A percentile compares a stretch with the other conserved stretches of the same genome.
phyloP scores from a whole-genome alignment of 192 early-diverging fungal species.

The Gonapodya prolifera region DNA sequence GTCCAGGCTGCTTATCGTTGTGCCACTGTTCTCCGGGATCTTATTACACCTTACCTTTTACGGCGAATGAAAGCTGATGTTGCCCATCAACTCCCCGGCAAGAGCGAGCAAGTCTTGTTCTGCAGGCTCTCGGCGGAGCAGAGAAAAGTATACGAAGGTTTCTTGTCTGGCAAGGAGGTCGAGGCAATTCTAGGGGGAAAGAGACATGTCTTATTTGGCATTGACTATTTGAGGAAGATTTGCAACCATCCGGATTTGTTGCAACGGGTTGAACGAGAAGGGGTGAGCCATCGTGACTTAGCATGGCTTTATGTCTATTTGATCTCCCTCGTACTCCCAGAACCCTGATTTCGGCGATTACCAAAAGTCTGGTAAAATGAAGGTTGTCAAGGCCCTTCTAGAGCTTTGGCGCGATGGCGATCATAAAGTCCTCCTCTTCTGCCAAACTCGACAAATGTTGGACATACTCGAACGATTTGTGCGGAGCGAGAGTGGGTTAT shows the following conservation, averaged over 20 bases:
- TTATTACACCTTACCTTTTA: constrained; percentile 86
- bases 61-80: constrained; percentile 88
- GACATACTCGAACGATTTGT: constrained; percentile 83
- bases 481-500: constrained; percentile 10
- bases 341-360: constrained; percentile 48
- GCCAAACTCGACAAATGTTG: constrained; percentile 87
- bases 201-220: constrained; percentile 73
- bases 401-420: constrained; percentile 74
- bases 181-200: constrained; percentile 63
- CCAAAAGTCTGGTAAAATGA: constrained; percentile 71
- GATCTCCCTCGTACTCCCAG: constrained; percentile 8
- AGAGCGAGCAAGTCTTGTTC: constrained; percentile 58
- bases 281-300: constrained; percentile 14
- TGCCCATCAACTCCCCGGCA: constrained; percentile 75
- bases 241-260: constrained; percentile 91
- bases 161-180: constrained; percentile 61
- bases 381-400: constrained; percentile 72
- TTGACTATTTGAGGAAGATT: constrained; percentile 87
- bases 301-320: neutral
- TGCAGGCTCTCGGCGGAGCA: neutral
- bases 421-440: constrained; percentile 82
- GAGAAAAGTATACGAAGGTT: constrained; percentile 46
- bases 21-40: constrained; percentile 76
- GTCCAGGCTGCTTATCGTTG: constrained; percentile 91
- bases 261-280: constrained; percentile 16